phyloP scores from a whole-genome alignment of 352 stramenopile species.

The Globisporangium paddicum region DNA sequence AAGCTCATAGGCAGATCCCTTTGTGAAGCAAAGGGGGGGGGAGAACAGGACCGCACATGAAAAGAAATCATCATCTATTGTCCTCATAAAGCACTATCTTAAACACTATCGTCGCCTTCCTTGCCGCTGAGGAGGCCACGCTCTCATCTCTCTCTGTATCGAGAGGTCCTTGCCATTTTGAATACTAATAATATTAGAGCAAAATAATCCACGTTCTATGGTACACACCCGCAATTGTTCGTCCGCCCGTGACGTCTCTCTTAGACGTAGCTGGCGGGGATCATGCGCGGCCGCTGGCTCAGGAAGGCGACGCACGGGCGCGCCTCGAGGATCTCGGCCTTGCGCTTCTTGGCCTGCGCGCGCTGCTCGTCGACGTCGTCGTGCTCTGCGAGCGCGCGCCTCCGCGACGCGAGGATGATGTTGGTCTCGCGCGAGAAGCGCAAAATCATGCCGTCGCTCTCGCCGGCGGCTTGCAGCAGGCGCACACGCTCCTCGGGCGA shows the following conservation, averaged over 20 bases:
- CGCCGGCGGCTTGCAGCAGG: slow-evolving; percentile 39
- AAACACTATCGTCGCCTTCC: not conserved
- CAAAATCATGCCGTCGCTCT: slow-evolving; percentile 63
- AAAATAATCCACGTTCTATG: slow-evolving; percentile 5
- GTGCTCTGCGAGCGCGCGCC: slow-evolving; percentile 41
- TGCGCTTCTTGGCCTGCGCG: slow-evolving; percentile 36
- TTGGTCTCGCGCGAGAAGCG: slow-evolving; percentile 58
- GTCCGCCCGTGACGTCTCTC: too few relatives aligned
- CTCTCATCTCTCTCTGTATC: not conserved
- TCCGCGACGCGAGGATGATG: slow-evolving; percentile 56
- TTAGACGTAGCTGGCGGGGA: slow-evolving; percentile 47
- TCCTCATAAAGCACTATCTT: not conserved
- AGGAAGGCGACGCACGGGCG: slow-evolving; percentile 32
- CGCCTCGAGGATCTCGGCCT: slow-evolving; percentile 10
- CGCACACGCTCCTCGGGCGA: slow-evolving; percentile 42
- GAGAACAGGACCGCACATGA: not conserved
- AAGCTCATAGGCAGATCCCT: not conserved
- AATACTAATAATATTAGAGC: slow-evolving; percentile 11
- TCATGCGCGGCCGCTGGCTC: slow-evolving; percentile 29
- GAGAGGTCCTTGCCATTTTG: slow-evolving; percentile 1
- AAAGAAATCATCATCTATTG: not conserved
- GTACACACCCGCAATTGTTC: too few relatives aligned
- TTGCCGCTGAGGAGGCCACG: not conserved
- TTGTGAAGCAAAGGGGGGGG: not conserved
- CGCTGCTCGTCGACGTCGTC: slow-evolving; percentile 17